A percentile compares a stretch with the other conserved stretches of the same genome.
Evolutionary conservation across 371 early-diverging fungal genomes (phyloP).

Genomic region (Dinochytrium kinnereticum): DNA sequence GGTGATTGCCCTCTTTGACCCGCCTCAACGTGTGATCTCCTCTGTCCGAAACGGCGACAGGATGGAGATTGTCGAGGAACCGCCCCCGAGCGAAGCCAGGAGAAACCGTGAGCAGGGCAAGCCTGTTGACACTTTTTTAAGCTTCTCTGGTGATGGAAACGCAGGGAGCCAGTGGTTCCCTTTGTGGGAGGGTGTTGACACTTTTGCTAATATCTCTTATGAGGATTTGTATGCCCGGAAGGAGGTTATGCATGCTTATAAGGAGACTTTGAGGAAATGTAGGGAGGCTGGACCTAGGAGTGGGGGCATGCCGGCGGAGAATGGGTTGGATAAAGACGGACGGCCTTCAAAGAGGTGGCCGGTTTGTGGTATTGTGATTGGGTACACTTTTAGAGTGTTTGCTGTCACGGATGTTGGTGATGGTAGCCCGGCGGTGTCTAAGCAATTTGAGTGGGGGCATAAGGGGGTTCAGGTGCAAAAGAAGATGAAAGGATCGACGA

Average conservation of each 20-base stretch:
- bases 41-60: not conserved
- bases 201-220: not conserved
- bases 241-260: not conserved
- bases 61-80: not conserved
- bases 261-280: not conserved
- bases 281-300: not conserved
- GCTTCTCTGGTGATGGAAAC: not conserved
- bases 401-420: slow-evolving; percentile 13
- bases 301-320: not conserved
- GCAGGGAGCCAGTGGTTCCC: not conserved
- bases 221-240: not conserved
- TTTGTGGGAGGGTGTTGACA: not conserved
- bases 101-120: not conserved
- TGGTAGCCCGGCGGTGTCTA: not conserved
- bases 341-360: not conserved
- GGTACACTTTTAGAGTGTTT: slow-evolving; percentile 1
- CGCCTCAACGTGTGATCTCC: not conserved
- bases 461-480: not conserved
- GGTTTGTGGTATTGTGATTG: not conserved
- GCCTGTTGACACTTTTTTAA: not conserved
- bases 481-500: not conserved
- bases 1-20: not conserved
- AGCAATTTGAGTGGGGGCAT: not conserved
- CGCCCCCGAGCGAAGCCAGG: not conserved
- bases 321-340: slow-evolving; percentile 5